These are phyloP conservation scores for Hygrophila difformis DNA, from an alignment of 257 asterid genomes.

Conservation along the genomic window DNA sequence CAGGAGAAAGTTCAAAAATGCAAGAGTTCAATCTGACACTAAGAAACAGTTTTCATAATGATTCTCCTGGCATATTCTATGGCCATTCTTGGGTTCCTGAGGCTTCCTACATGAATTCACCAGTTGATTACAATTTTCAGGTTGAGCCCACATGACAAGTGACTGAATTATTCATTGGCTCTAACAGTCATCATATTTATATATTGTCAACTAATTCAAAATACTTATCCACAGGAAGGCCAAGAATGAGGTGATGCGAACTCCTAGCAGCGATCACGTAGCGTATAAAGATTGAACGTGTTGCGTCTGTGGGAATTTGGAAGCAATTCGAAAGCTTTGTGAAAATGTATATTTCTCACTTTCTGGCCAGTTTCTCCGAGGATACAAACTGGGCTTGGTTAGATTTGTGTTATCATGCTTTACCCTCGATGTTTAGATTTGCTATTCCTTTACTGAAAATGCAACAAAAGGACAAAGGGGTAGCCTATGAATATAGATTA, in stretches of 20 bases:
- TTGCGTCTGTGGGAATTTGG: constrained; percentile 39
- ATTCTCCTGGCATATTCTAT: constrained; percentile 31
- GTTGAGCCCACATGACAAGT: constrained; percentile 32
- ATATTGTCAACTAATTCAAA: constrained; percentile 35
- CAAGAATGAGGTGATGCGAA: constrained; percentile 67
- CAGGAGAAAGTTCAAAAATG: constrained; percentile 33
- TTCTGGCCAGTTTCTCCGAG: not conserved
- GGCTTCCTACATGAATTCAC: constrained; percentile 21
- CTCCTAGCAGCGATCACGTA: constrained; percentile 66
- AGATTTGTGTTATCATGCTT: constrained; percentile 9
- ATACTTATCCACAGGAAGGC: constrained; percentile 28
- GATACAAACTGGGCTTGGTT: too few species aligned
- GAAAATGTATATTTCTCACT: not conserved
- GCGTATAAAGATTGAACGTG: constrained; percentile 52
- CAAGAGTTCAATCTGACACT: constrained; percentile 30
- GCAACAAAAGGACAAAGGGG: not conserved
- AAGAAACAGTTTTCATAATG: constrained; percentile 31
- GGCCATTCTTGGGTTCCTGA: constrained; percentile 20
- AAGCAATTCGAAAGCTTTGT: constrained; percentile 20
- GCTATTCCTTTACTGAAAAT: not conserved
- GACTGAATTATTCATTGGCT: constrained; percentile 28
- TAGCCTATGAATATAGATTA: not conserved
- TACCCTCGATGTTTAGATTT: constrained; percentile 2
- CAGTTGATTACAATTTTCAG: constrained; percentile 31
- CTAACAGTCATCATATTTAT: constrained; percentile 26